Evolutionary conservation across 441 rosid species (phyloP).

Genomic region (Isatis lusitanica): DNA sequence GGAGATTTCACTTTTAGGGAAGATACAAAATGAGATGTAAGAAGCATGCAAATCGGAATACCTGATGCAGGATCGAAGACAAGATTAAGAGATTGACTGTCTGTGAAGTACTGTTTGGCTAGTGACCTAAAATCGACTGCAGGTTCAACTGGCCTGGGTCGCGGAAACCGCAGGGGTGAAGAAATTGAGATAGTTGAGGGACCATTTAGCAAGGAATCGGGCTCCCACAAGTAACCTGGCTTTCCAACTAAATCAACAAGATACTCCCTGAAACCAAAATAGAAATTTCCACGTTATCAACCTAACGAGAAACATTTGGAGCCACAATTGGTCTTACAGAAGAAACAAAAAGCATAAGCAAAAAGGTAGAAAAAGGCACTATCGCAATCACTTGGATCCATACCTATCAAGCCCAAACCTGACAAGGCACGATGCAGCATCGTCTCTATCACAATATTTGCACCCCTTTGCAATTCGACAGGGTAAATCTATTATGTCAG

Average conservation of each 20-base stretch:
- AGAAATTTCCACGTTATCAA: slow-evolving; percentile 11
- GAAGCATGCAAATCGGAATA: slow-evolving; percentile 28
- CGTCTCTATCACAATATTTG: slow-evolving; percentile 80
- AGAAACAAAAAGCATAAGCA: slow-evolving; percentile 11
- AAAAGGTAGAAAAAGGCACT: slow-evolving; percentile 12
- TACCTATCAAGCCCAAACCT: slow-evolving; percentile 93
- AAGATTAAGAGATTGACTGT: slow-evolving; percentile 72
- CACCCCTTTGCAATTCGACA: slow-evolving; percentile 98
- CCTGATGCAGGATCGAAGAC: slow-evolving; percentile 80
- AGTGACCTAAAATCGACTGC: slow-evolving; percentile 68
- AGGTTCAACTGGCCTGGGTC: slow-evolving; percentile 62
- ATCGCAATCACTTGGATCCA: slow-evolving; percentile 10
- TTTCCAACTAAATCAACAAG: slow-evolving; percentile 88
- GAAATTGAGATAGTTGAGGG: slow-evolving; percentile 91
- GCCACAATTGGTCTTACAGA: not conserved
- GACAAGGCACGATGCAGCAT: slow-evolving; percentile 96
- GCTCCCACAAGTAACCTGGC: slow-evolving; percentile 88
- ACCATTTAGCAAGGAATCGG: slow-evolving; percentile 93
- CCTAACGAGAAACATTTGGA: slow-evolving; percentile 8
- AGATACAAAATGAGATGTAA: slow-evolving; percentile 2
- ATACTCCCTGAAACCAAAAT: slow-evolving; percentile 75
- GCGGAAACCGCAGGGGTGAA: slow-evolving; percentile 94
- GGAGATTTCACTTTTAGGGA: not conserved
- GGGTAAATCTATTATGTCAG: slow-evolving; percentile 89
- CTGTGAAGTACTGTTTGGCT: slow-evolving; percentile 91